A percentile compares a stretch with the other conserved stretches of the same genome.
Evolutionary conservation across 2,329 filamentous ascomycete genomes (phyloP).

Genomic region (Aspergillus sp.): DNA sequence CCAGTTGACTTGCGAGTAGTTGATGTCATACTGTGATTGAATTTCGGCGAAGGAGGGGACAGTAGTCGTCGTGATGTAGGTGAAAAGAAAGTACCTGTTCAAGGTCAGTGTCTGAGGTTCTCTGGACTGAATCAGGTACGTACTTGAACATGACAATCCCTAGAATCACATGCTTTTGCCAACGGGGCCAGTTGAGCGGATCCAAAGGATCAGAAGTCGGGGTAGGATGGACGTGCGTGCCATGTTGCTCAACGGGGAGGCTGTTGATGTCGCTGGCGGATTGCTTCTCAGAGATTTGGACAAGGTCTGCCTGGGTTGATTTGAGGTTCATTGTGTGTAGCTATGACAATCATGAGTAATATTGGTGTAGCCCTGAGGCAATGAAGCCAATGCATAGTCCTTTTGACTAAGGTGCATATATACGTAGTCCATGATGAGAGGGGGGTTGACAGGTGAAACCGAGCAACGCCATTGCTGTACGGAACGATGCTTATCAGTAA

Average conservation of each 20-base stretch:
- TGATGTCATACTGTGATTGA: conserved; percentile 50
- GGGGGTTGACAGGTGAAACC: background rate
- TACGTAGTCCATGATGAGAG: background rate
- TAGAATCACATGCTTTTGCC: conserved; percentile 53
- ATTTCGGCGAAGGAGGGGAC: conserved; percentile 56
- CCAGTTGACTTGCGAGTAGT: conserved; percentile 55
- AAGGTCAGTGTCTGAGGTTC: background rate
- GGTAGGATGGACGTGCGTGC: conserved; percentile 42
- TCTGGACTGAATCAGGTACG: conserved; percentile 16
- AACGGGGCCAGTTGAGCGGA: conserved; percentile 56
- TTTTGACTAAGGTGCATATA: background rate
- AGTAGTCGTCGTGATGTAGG: conserved; percentile 59
- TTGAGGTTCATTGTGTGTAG: background rate
- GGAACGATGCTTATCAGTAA: background rate
- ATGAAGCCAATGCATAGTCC: too few species aligned
- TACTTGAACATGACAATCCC: conserved; percentile 57
- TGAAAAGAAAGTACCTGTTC: conserved; percentile 58
- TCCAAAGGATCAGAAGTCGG: conserved; percentile 52
- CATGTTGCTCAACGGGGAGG: conserved; percentile 22
- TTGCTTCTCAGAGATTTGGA: conserved; percentile 1
- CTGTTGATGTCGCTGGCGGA: background rate
- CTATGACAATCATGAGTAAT: background rate
- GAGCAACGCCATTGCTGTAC: background rate
- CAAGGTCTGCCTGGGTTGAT: background rate
- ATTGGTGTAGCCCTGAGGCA: too few species aligned